Base-by-base conservation (phyloP, 2,329 filamentous ascomycete species). In the Dothiorella sarmentorum region DNA sequence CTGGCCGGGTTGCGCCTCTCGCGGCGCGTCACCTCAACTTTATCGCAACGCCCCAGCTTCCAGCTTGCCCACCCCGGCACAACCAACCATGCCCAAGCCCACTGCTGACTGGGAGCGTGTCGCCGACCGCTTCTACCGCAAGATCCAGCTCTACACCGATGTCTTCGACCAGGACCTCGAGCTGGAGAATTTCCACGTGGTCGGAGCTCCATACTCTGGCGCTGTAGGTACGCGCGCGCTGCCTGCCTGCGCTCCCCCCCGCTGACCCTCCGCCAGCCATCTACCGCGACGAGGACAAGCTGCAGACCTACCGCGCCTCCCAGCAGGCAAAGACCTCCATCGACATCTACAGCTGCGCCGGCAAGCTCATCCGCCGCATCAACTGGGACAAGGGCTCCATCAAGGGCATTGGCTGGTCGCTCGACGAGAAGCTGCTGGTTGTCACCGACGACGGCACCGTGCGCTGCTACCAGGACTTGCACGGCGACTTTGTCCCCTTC, bases 401-500 rank as follows among this genome's bases (percentile, higher is more conserved):
- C 69, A 89, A 87, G 72, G 91, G 90, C 2, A 81, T 99, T 18
- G 94, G 94, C 31, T 99, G 94, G 94, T 96, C 92, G 18, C 93
- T 96, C 68, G 91, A 97, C 64, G 94, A 99, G 79, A 88, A 89
- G 70, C 81, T 99, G 45, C 78, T 99, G 3, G 88, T 97, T 0
- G 86, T 97, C 53, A 90, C 91, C 9, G 84, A 89, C 56, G 93
- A 99, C 69, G 94, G 94, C 22, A 93, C 86, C 1, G 93, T 97
- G 42, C 83, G 92, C 61, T 94, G 91, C 72, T 97, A 92, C 69
- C 86, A 91, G 71, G 90, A 94, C 68, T 78, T 99, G n/a, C 89
- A 96, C 71, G 90, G 89, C 62, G 93, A 97, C 70, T 99, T 99
- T 70, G 90, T 88, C 15, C 92, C 96, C 60, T 99, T 97, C 73